Evolutionary conservation across 2,329 filamentous ascomycete species (phyloP).

Genomic region (Davidsoniella neocaledoniae): DNA sequence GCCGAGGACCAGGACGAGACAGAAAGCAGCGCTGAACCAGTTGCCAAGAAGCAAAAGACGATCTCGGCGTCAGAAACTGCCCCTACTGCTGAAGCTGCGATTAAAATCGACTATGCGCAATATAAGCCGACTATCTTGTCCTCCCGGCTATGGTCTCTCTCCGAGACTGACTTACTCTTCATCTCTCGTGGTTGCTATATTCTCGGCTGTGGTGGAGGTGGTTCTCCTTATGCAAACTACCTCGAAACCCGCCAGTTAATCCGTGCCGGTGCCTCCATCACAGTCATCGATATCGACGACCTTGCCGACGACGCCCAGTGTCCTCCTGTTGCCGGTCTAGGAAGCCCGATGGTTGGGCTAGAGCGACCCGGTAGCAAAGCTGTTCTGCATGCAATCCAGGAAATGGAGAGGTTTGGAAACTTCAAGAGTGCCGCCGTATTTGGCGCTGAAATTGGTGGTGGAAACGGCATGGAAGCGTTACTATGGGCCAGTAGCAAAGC

Average conservation of each 20-base stretch:
- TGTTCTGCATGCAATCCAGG: slow-evolving; percentile 31
- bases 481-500: slow-evolving; percentile 22
- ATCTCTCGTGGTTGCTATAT: slow-evolving; percentile 16
- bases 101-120: slow-evolving; percentile 19
- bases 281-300: slow-evolving; percentile 14
- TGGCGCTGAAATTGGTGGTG: slow-evolving; percentile 29
- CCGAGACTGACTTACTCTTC: slow-evolving; percentile 15
- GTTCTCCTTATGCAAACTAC: slow-evolving; percentile 15
- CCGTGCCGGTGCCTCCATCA: slow-evolving; percentile 14
- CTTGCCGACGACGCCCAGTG: slow-evolving; percentile 14
- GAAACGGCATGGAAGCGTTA: slow-evolving; percentile 30
- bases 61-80: not conserved
- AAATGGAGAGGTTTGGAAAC: slow-evolving; percentile 29
- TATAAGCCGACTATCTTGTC: slow-evolving; percentile 31
- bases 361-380: slow-evolving; percentile 14
- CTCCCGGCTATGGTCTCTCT: slow-evolving; percentile 14
- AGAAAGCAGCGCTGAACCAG: slow-evolving; percentile 4
- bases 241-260: slow-evolving; percentile 14
- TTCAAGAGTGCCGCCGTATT: slow-evolving; percentile 9
- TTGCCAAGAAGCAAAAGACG: not conserved
- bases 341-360: slow-evolving; percentile 15
- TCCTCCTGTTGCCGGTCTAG: slow-evolving; percentile 15
- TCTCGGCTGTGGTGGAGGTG: slow-evolving; percentile 16
- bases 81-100: slow-evolving; percentile 7
- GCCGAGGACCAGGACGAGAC: not conserved